A percentile compares a stretch with the other conserved stretches of the same genome.
phyloP scores from a whole-genome alignment of 2,329 filamentous ascomycete species.

The Scortechinia acanthostroma region DNA sequence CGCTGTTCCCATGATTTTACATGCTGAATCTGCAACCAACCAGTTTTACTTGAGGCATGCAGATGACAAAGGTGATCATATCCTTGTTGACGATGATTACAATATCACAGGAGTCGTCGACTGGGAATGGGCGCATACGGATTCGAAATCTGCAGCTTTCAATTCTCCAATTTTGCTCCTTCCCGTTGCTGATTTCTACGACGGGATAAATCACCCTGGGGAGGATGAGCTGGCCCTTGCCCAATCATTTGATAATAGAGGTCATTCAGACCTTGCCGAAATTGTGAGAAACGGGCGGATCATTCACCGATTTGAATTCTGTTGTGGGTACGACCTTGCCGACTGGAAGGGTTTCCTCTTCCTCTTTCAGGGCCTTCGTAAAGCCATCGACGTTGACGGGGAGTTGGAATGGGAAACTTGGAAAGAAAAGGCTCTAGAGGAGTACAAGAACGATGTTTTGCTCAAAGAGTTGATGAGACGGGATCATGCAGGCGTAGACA shows the following conservation, averaged over 20 bases:
- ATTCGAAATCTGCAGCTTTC: constrained; percentile 17
- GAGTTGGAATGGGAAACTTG: constrained; percentile 26
- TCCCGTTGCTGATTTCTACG: constrained; percentile 20
- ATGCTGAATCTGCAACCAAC: too few relatives aligned
- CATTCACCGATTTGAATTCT: constrained; percentile 16
- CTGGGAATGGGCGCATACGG: constrained; percentile 27
- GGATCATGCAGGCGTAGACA: too few relatives aligned
- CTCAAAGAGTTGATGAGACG: too few relatives aligned
- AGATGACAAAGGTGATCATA: constrained; percentile 36
- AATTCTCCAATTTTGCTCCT: constrained; percentile 22
- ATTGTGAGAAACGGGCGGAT: constrained; percentile 9
- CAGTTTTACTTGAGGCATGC: constrained; percentile 29
- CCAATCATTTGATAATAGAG: constrained; percentile 10
- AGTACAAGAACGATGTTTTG: constrained; percentile 14
- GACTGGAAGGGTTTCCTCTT: constrained; percentile 33
- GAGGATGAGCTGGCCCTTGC: constrained; percentile 12
- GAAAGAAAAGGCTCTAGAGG: constrained; percentile 22
- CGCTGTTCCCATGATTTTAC: constrained; percentile 8
- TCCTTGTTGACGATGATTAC: constrained; percentile 26
- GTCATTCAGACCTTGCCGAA: constrained; percentile 11
- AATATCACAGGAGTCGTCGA: constrained; percentile 33
- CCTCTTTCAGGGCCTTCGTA: constrained; percentile 27
- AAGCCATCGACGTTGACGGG: constrained; percentile 18
- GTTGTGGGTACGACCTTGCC: constrained; percentile 27
- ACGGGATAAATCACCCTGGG: constrained; percentile 15